Conservation (phyloP, 1,284 basidiomycete species). For the Apiotrichum brassicae region DNA sequence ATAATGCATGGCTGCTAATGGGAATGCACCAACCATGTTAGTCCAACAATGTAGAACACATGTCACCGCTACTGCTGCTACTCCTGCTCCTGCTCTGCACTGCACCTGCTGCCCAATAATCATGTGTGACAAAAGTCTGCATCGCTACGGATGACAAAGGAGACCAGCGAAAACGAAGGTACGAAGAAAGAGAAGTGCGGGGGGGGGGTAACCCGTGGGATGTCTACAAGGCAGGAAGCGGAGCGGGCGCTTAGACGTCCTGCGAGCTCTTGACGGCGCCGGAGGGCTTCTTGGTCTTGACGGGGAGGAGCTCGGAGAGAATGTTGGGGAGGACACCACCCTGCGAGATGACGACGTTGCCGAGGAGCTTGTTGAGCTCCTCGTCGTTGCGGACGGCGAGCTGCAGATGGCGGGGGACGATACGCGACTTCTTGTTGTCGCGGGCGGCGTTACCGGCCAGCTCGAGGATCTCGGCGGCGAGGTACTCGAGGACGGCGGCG, state of each 20-base stretch:
- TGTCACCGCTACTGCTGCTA: no score
- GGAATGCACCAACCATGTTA: no score
- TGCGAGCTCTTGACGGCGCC: slow-evolving; percentile 33
- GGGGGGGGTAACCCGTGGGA: background rate
- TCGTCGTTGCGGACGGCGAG: slow-evolving; percentile 85
- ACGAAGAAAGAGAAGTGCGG: background rate
- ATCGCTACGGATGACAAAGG: slow-evolving; percentile 25
- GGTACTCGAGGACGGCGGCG: slow-evolving; percentile 59
- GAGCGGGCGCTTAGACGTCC: slow-evolving; percentile 18
- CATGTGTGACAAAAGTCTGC: slow-evolving; percentile 11
- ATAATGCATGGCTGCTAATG: no score
- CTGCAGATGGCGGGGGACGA: slow-evolving; percentile 82
- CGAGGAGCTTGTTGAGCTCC: slow-evolving; percentile 56
- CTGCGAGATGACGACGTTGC: slow-evolving; percentile 80
- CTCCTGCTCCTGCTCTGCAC: no score
- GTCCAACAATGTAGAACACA: no score
- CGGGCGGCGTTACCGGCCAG: slow-evolving; percentile 71
- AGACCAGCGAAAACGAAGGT: slow-evolving; percentile 34
- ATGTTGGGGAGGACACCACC: slow-evolving; percentile 81
- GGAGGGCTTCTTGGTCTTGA: slow-evolving; percentile 58
- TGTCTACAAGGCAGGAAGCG: background rate
- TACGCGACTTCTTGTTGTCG: slow-evolving; percentile 67
- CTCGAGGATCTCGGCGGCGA: slow-evolving; percentile 81
- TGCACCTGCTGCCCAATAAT: no score
- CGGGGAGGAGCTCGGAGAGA: slow-evolving; percentile 61